phyloP scores from a whole-genome alignment of 2,329 filamentous ascomycete species.

The Beauveria brongniartii region DNA sequence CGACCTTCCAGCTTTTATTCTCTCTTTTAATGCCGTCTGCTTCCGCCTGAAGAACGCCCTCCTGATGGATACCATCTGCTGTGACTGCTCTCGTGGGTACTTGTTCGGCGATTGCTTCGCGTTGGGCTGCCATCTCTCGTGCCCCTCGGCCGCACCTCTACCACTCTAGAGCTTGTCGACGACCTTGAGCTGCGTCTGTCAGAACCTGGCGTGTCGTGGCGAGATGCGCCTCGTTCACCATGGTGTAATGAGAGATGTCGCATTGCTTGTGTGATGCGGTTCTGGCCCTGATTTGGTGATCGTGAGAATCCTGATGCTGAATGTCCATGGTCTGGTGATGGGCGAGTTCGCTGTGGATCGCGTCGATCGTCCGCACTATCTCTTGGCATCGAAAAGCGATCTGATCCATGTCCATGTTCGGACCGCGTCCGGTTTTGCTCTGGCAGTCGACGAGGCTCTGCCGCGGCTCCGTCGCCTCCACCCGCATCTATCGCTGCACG shows the following conservation, averaged over 20 bases:
- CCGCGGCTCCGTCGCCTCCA: neutral
- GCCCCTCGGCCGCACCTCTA: conserved; percentile 22
- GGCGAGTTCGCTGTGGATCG: neutral
- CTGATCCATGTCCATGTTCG: neutral
- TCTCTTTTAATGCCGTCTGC: conserved; percentile 11
- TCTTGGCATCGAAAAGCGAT: neutral
- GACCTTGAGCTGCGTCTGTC: conserved; percentile 30
- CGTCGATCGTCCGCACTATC: neutral
- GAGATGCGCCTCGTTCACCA: conserved; percentile 17
- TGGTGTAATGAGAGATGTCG: conserved; percentile 22
- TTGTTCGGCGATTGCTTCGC: conserved; percentile 24
- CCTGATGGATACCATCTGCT: conserved; percentile 12
- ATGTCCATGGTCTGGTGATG: neutral
- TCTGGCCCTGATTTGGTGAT: conserved; percentile 21
- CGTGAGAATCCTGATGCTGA: neutral
- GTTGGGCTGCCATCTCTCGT: conserved; percentile 33
- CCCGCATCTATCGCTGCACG: conserved; percentile 46
- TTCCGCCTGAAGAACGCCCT: conserved; percentile 28
- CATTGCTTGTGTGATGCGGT: conserved; percentile 22
- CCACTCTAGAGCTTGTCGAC: conserved; percentile 27
- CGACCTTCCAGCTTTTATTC: neutral
- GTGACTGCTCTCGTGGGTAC: conserved; percentile 14
- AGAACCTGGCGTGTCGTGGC: conserved; percentile 22
- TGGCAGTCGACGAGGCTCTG: neutral
- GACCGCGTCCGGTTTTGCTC: neutral